Percentiles rank a stretch among this genome's conserved stretches.
phyloP scores from a whole-genome alignment of 2,329 filamentous ascomycete genomes.

The Leptographium galeiforme region DNA sequence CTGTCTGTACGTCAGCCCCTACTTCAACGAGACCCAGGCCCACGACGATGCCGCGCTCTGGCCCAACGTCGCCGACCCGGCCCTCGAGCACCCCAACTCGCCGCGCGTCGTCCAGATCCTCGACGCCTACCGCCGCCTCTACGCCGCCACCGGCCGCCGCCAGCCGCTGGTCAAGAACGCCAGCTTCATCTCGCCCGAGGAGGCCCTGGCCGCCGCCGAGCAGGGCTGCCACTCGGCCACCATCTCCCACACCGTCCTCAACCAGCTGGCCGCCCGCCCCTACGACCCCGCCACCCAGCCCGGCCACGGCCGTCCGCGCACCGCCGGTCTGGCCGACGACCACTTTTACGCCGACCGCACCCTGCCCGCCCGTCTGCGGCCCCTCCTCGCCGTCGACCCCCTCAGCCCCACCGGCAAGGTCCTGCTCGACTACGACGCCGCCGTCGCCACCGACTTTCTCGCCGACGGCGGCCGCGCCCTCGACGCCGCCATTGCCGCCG shows the following conservation, averaged over 20 bases:
- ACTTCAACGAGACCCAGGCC: constrained; percentile 32
- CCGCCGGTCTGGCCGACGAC: constrained; percentile 22
- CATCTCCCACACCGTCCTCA: constrained; percentile 25
- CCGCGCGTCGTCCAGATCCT: constrained; percentile 33
- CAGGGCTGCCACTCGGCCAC: constrained; percentile 32
- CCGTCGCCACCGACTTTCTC: constrained; percentile 30
- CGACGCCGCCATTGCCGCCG: constrained; percentile 26
- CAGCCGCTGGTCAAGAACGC: constrained; percentile 35
- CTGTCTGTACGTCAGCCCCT: constrained; percentile 34
- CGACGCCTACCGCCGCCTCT: constrained; percentile 30
- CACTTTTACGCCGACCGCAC: constrained; percentile 22
- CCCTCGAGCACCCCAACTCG: constrained; percentile 31
- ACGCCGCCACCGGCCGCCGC: constrained; percentile 30
- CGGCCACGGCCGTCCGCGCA: constrained; percentile 25
- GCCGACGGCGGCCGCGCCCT: constrained; percentile 28
- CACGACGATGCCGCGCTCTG: constrained; percentile 29
- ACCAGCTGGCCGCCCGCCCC: constrained; percentile 18
- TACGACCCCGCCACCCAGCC: constrained; percentile 25
- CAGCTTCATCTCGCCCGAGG: constrained; percentile 27
- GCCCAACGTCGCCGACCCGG: constrained; percentile 32
- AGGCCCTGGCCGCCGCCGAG: constrained; percentile 32
- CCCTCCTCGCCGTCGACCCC: constrained; percentile 24
- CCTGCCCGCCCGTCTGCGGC: constrained; percentile 21
- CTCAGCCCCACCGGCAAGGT: constrained; percentile 20
- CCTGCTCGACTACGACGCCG: constrained; percentile 5